These are phyloP conservation scores for Serendipita sp. DNA, from an alignment of 768 basidiomycete species.

Conservation along the genomic window DNA sequence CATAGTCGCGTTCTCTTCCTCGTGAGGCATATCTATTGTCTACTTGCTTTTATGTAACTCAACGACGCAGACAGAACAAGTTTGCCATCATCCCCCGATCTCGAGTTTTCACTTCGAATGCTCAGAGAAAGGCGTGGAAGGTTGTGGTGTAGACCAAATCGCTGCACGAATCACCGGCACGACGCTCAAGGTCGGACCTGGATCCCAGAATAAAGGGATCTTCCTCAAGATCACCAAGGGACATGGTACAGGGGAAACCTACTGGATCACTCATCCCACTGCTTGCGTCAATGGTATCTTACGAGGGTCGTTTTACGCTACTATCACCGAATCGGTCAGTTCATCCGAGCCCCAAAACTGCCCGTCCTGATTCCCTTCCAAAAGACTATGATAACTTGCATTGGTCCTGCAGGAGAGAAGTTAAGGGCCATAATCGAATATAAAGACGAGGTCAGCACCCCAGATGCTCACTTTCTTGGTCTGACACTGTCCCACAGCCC, in stretches of 20 bases:
- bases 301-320: slow-evolving; percentile 83
- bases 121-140: slow-evolving; percentile 54
- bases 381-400: slow-evolving; percentile 59
- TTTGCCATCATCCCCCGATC: slow-evolving; percentile 94
- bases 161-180: slow-evolving; percentile 84
- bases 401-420: slow-evolving; percentile 42
- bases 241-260: slow-evolving; percentile 59
- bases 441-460: slow-evolving; percentile 75
- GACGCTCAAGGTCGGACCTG: slow-evolving; percentile 66
- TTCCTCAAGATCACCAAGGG: slow-evolving; percentile 66
- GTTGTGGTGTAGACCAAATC: slow-evolving; percentile 77
- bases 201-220: slow-evolving; percentile 75
- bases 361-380: neutral
- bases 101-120: slow-evolving; percentile 71
- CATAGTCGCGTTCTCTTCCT: slow-evolving; percentile 58
- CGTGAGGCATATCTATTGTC: slow-evolving; percentile 15
- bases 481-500: slow-evolving; percentile 30
- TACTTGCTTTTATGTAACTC: neutral
- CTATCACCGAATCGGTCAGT: slow-evolving; percentile 47
- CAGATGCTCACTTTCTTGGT: neutral
- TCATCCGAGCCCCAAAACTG: slow-evolving; percentile 8
- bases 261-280: slow-evolving; percentile 79
- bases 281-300: slow-evolving; percentile 87
- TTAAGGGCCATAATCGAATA: slow-evolving; percentile 81
- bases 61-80: slow-evolving; percentile 56